phyloP scores from a whole-genome alignment of 108 stramenopile genomes.

The Nitzschia sp. region DNA sequence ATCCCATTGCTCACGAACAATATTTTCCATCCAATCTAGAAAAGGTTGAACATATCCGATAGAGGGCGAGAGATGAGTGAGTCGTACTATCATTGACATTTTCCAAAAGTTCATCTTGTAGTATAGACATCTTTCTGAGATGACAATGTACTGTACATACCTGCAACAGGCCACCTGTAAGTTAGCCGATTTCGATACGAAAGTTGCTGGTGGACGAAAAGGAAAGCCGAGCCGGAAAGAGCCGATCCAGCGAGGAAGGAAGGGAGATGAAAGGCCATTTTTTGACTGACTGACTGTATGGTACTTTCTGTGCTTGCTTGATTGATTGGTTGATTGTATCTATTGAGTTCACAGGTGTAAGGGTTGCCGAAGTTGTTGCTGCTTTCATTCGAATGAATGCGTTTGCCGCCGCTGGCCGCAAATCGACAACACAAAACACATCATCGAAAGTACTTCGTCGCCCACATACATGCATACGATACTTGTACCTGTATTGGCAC shows the following conservation, averaged over 20 bases:
- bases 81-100: too few species aligned
- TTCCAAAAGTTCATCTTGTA: not conserved
- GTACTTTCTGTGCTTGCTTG: not conserved
- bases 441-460: too few species aligned
- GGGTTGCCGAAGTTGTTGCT: too few species aligned
- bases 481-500: too few species aligned
- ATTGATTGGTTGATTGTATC: not conserved
- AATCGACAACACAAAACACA: too few species aligned
- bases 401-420: too few species aligned
- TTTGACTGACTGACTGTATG: not conserved
- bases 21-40: too few species aligned
- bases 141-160: not conserved
- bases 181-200: slow-evolving; percentile 20
- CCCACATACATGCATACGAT: too few species aligned
- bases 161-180: slow-evolving; percentile 17
- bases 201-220: slow-evolving; percentile 6
- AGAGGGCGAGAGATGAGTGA: too few species aligned
- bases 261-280: slow-evolving; percentile 13
- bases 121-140: not conserved
- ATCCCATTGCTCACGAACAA: slow-evolving; percentile 10
- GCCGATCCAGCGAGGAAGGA: slow-evolving; percentile 17
- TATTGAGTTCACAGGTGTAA: too few species aligned
- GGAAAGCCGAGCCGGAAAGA: slow-evolving; percentile 6
- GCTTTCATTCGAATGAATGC: too few species aligned
- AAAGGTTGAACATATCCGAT: too few species aligned